A percentile compares a stretch with the other conserved stretches of the same genome.
These are phyloP conservation scores for Lycium ferocissimum DNA, from an alignment of 257 asterid genomes.

Conservation along the genomic window DNA sequence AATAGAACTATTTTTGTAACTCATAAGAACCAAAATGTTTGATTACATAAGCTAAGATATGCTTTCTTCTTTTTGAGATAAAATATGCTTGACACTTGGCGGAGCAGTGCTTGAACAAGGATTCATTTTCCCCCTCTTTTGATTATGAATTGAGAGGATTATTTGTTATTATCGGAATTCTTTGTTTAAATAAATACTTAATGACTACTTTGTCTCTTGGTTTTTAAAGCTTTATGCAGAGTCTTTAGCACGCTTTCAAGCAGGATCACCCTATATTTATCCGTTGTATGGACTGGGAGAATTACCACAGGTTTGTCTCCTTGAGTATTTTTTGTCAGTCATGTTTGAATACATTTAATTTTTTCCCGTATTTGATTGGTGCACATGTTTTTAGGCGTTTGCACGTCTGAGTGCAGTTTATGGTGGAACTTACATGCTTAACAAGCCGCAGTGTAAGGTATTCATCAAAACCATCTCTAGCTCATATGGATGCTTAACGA, in stretches of 20 bases:
- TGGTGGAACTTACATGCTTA: constrained; percentile 99
- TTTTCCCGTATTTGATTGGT: constrained; percentile 18
- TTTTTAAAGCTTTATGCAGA: constrained; percentile 87
- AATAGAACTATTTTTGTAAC: not conserved
- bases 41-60: constrained; percentile 3
- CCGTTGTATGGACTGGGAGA: constrained; percentile 99
- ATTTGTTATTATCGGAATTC: not conserved
- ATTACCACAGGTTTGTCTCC: constrained; percentile 87
- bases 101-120: not conserved
- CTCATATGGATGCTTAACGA: not conserved
- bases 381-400: constrained; percentile 68
- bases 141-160: not conserved
- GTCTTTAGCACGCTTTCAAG: constrained; percentile 94
- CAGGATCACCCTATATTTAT: constrained; percentile 97
- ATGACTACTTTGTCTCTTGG: constrained; percentile 27
- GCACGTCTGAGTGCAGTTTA: constrained; percentile 99
- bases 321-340: not conserved
- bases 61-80: constrained; percentile 21
- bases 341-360: not conserved
- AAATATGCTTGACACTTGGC: not conserved
- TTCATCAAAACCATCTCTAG: constrained; percentile 19
- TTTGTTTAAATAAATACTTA: not conserved
- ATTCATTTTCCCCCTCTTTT: not conserved
- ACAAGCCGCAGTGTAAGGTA: constrained; percentile 96
- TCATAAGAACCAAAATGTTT: not conserved